These are phyloP conservation scores for Mucor mucedo DNA, from an alignment of 371 early-diverging fungal genomes.

Conservation along the genomic window DNA sequence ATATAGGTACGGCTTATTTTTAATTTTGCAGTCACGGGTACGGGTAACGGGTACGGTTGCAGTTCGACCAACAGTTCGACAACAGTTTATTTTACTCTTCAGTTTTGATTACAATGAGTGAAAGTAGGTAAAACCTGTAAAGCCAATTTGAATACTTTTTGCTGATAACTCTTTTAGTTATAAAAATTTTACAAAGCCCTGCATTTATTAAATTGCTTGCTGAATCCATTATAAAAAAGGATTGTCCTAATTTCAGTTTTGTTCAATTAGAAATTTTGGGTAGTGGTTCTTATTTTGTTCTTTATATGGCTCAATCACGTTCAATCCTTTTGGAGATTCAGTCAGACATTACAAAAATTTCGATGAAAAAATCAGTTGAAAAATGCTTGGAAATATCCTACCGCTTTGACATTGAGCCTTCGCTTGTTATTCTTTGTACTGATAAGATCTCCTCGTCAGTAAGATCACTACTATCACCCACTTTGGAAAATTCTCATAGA, in stretches of 20 bases:
- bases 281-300: too few relatives aligned
- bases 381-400: conserved; percentile 18
- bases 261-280: conserved; percentile 14
- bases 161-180: conserved; percentile 15
- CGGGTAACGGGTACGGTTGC: too few relatives aligned
- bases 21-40: too few relatives aligned
- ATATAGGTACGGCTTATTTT: too few relatives aligned
- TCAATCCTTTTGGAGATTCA: conserved; percentile 20
- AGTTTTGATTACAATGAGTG: too few relatives aligned
- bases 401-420: conserved; percentile 13
- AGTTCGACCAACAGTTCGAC: too few relatives aligned
- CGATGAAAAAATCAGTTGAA: conserved; percentile 10
- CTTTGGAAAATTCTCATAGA: conserved; percentile 9
- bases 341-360: conserved; percentile 9
- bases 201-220: conserved; percentile 12
- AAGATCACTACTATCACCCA: conserved; percentile 10
- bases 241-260: conserved; percentile 20
- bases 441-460: conserved; percentile 15
- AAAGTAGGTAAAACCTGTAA: too few relatives aligned
- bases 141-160: too few relatives aligned
- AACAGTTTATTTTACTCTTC: too few relatives aligned
- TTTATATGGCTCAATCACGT: conserved; percentile 18
- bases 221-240: conserved; percentile 22
- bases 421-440: conserved; percentile 20
- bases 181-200: conserved; percentile 12